Evolutionary conservation across 257 asterid genomes (phyloP).

Genomic region (Vinca minor): DNA sequence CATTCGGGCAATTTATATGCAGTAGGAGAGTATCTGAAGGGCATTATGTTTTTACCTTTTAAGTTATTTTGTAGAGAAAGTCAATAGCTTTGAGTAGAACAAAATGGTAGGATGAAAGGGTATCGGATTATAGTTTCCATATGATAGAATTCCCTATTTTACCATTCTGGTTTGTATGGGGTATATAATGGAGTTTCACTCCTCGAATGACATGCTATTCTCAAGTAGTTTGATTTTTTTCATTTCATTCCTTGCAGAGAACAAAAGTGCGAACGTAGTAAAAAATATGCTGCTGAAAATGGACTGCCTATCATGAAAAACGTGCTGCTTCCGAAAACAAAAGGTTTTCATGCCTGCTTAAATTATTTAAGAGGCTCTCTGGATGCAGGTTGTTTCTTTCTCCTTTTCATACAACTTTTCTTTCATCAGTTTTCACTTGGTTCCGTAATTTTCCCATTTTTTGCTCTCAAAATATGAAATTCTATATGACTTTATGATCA

Average conservation of each 20-base stretch:
- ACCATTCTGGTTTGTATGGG: neutral
- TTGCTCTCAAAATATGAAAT: neutral
- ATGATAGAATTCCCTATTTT: neutral
- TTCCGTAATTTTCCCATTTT: neutral
- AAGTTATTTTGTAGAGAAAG: too few species aligned
- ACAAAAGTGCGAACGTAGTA: constrained; percentile 67
- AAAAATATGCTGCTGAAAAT: constrained; percentile 69
- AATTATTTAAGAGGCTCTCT: constrained; percentile 55
- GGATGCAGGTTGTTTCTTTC: constrained; percentile 65
- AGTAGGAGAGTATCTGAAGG: too few species aligned
- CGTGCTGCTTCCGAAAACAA: constrained; percentile 78
- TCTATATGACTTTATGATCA: too few species aligned
- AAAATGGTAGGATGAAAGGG: too few species aligned
- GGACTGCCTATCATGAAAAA: constrained; percentile 70
- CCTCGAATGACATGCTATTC: neutral
- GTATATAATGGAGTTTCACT: too few species aligned
- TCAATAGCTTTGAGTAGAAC: too few species aligned
- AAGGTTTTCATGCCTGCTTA: constrained; percentile 71
- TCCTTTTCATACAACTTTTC: neutral
- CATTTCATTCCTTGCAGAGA: constrained; percentile 57
- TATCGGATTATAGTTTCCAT: too few species aligned
- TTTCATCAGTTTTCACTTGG: neutral
- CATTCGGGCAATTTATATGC: too few species aligned
- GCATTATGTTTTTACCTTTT: too few species aligned
- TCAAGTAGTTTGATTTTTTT: constrained; percentile 12